phyloP scores from a whole-genome alignment of 305 asterid genomes.

The Rubia balearica region DNA sequence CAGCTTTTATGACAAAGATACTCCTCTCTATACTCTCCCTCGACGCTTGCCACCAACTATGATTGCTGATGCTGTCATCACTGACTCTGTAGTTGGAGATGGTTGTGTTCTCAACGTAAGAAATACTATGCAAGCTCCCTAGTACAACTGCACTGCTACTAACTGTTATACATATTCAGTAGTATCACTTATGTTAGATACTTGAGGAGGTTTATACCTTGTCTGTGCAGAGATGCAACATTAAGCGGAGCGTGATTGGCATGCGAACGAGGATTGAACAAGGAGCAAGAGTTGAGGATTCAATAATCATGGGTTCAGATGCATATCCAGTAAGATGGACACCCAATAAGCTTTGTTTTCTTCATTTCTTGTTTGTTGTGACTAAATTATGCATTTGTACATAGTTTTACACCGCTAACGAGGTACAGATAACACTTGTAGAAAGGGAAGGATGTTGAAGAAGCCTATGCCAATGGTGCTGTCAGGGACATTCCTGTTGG shows the following conservation, averaged over 20 bases:
- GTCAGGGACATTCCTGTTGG: slow-evolving; percentile 41
- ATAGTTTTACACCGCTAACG: neutral
- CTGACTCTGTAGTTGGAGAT: slow-evolving; percentile 63
- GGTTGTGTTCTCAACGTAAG: slow-evolving; percentile 75
- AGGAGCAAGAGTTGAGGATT: slow-evolving; percentile 61
- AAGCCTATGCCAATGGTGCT: slow-evolving; percentile 10
- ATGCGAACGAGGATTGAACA: slow-evolving; percentile 59
- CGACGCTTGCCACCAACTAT: slow-evolving; percentile 79
- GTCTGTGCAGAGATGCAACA: slow-evolving; percentile 55
- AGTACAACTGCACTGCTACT: neutral
- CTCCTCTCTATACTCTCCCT: slow-evolving; percentile 71
- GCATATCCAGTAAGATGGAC: slow-evolving; percentile 44
- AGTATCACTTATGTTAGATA: neutral
- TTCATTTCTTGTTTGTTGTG: neutral
- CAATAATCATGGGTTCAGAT: slow-evolving; percentile 71
- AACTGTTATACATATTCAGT: neutral
- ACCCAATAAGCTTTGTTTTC: neutral
- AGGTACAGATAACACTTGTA: slow-evolving; percentile 4
- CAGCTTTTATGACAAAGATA: slow-evolving; percentile 57
- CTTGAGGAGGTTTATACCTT: neutral
- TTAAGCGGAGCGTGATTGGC: slow-evolving; percentile 62
- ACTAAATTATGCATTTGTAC: neutral
- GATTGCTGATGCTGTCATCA: slow-evolving; percentile 53
- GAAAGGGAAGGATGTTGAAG: slow-evolving; percentile 17
- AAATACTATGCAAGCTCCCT: neutral